Percentiles rank a stretch among this genome's conserved stretches.
Conservation (phyloP, 495 filamentous ascomycete species). For the Parathielavia appendiculata region DNA sequence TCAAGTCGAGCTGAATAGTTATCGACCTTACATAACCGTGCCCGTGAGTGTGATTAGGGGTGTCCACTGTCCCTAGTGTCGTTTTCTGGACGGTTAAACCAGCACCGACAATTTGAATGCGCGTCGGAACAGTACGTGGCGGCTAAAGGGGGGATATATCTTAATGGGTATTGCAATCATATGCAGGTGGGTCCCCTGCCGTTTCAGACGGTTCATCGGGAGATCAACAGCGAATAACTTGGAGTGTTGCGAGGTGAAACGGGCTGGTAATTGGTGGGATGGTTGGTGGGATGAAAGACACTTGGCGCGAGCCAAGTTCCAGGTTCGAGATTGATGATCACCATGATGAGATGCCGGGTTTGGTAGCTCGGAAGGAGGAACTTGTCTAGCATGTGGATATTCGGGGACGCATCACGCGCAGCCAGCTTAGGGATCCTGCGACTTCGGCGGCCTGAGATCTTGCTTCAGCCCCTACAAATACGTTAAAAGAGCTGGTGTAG, state of each 20-base stretch:
- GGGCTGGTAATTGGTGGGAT: slow-evolving; percentile 12
- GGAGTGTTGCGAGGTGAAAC: not conserved
- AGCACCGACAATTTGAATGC: not conserved
- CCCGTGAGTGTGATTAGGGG: too few relatives aligned
- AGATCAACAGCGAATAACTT: slow-evolving; percentile 7
- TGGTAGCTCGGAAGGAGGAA: slow-evolving; percentile 6
- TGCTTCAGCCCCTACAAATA: not conserved
- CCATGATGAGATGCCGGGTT: slow-evolving; percentile 6
- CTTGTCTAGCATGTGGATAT: not conserved
- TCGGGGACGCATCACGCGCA: not conserved
- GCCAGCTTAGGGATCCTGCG: not conserved
- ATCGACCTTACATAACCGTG: too few relatives aligned
- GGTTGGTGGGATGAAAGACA: not conserved
- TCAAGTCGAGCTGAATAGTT: too few relatives aligned
- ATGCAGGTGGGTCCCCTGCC: slow-evolving; percentile 3
- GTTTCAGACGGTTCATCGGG: slow-evolving; percentile 19
- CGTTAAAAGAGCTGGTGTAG: too few relatives aligned
- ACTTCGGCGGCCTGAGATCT: not conserved
- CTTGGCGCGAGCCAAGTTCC: not conserved
- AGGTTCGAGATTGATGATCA: slow-evolving; percentile 5
- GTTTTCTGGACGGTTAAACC: too few relatives aligned
- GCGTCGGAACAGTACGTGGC: not conserved
- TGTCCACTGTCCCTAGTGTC: too few relatives aligned
- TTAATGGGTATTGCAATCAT: slow-evolving; percentile 1
- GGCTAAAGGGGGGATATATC: slow-evolving; percentile 2